These are phyloP conservation scores for Colletotrichum caudatum DNA, from an alignment of 2,329 filamentous ascomycete species.

Conservation along the genomic window DNA sequence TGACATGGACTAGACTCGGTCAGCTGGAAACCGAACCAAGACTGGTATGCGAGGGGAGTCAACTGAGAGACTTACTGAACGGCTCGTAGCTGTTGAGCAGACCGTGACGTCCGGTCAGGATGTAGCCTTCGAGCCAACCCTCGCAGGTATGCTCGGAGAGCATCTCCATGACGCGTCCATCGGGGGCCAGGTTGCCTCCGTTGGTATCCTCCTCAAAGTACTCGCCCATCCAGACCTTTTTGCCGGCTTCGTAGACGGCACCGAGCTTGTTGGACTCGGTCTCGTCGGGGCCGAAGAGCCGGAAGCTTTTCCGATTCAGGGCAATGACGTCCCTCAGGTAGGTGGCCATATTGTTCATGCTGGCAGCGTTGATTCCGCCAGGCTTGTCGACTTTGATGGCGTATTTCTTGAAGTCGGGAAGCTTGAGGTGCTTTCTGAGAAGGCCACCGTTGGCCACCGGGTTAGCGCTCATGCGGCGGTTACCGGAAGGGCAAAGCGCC, in stretches of 20 bases:
- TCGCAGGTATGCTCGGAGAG: conserved; percentile 85
- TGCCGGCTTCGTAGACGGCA: conserved; percentile 77
- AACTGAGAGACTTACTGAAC: conserved; percentile 61
- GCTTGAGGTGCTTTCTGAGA: conserved; percentile 73
- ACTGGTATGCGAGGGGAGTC: neutral
- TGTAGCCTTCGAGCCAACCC: conserved; percentile 84
- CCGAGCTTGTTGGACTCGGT: conserved; percentile 84
- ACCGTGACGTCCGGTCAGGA: conserved; percentile 80
- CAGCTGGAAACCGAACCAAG: neutral
- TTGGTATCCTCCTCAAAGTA: conserved; percentile 82
- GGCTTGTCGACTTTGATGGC: conserved; percentile 71
- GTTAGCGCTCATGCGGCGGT: conserved; percentile 80
- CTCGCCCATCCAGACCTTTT: conserved; percentile 85
- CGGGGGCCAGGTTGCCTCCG: conserved; percentile 77
- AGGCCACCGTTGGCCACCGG: conserved; percentile 79
- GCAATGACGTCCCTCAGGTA: conserved; percentile 77
- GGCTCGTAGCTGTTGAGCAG: conserved; percentile 85
- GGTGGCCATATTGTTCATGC: conserved; percentile 77
- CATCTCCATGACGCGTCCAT: conserved; percentile 85
- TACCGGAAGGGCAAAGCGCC: conserved; percentile 73
- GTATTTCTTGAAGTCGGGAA: conserved; percentile 79
- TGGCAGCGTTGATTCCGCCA: conserved; percentile 67
- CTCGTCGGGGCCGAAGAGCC: conserved; percentile 83
- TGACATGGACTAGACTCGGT: conserved; percentile 70
- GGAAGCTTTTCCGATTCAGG: conserved; percentile 75